Evolutionary conservation across 2,329 filamentous ascomycete species (phyloP), one percentile per base, ranked within the genome.

Genomic region (Fusarium sp.): DNA sequence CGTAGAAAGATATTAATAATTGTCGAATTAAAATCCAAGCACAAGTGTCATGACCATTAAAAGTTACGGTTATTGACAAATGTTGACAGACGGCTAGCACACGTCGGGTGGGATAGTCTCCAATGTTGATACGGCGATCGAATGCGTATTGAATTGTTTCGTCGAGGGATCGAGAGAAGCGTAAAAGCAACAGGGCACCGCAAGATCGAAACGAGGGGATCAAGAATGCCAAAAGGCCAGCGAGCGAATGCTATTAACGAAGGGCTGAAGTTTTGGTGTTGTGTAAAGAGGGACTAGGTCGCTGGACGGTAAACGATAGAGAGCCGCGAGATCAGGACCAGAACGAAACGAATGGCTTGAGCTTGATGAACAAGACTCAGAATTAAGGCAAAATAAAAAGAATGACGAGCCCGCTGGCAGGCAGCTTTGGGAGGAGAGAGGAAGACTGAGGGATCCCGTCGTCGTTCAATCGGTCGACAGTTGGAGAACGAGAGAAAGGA

Each of bases 381-480:
- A 56, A 73, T 75, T 70, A 75, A 73, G 65, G 67, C 63, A 56
- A 61, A 46, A 53, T 60, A 76, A 51, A 77, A 73, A 76, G 75
- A 76, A 54, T 84, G 88, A 82, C 84, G 82, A 81, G 85, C 87
- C 87, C 80, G 86, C 85, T 85, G 83, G 84, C 85, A 86, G 85
- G 85, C 85, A 72, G 64, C 67, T 71, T 70, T 65, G 80, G 64
- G 56, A 59, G 52, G 39, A 62, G 62, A 59, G 58, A 39, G 30
- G 60, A 68, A 65, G 70, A 66, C 70, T 66, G 68, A 63, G 53
- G 43, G 63, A 54, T 65, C 44, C 67, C 70, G 71, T 66, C 68
- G 72, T 73, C 65, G 65, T 68, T 74, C 72, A 61, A 74, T 76
- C 81, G 79, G 79, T 83, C 78, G 79, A 78, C 73, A 76, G 75